Percentiles rank a stretch among this genome's conserved stretches.
phyloP scores from a whole-genome alignment of 257 asterid genomes.

The Solanum chmielewskii region DNA sequence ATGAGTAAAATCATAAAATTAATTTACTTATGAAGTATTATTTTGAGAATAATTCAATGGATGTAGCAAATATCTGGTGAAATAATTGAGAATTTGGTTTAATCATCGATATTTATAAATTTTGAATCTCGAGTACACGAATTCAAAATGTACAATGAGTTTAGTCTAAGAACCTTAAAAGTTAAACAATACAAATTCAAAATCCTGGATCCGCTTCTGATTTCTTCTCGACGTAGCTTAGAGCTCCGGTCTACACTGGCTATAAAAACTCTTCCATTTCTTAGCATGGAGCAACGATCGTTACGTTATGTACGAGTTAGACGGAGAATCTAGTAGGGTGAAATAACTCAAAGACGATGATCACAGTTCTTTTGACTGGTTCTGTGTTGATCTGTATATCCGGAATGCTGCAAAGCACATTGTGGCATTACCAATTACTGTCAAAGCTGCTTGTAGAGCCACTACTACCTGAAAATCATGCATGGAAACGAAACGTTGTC shows the following conservation, averaged over 20 bases:
- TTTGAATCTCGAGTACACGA: neutral
- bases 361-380: constrained; percentile 37
- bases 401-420: constrained; percentile 94
- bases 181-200: neutral
- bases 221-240: neutral
- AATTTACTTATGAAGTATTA: neutral
- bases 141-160: neutral
- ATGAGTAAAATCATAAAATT: neutral
- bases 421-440: constrained; percentile 73
- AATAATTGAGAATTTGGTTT: neutral
- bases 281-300: neutral
- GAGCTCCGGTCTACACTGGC: neutral
- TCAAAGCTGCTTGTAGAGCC: constrained; percentile 87
- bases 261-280: neutral
- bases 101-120: neutral
- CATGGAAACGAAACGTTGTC: neutral
- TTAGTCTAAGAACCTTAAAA: neutral
- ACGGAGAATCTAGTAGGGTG: neutral
- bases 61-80: neutral
- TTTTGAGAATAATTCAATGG: neutral
- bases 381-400: constrained; percentile 45
- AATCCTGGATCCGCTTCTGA: neutral
- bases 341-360: neutral
- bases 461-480: constrained; percentile 51
- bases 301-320: neutral